Percentiles rank a stretch among this genome's conserved stretches.
Evolutionary conservation across 1,139 yeast genomes (phyloP).

Genomic region (Torulaspora globosa): DNA sequence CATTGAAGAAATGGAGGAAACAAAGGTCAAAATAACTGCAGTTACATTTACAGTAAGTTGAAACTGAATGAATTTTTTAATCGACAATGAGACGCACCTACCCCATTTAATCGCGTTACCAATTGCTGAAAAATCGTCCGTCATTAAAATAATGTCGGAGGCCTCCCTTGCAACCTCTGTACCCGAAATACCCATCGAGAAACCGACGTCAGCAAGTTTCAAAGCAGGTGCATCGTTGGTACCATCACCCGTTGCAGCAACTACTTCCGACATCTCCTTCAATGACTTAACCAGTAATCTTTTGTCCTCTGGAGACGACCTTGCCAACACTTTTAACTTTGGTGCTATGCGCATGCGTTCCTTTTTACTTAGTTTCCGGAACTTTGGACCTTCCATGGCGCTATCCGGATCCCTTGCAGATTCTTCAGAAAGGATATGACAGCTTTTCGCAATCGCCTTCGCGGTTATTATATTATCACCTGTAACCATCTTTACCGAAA

Average conservation of each 20-base stretch:
- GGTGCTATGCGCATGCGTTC: conserved; percentile 65
- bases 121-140: conserved; percentile 91
- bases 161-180: conserved; percentile 96
- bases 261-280: conserved; percentile 80
- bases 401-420: conserved; percentile 53
- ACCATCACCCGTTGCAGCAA: conserved; percentile 98
- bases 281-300: conserved; percentile 80
- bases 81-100: conserved; percentile 90
- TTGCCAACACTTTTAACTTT: conserved; percentile 74
- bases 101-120: conserved; percentile 99
- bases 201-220: conserved; percentile 87
- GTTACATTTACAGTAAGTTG: conserved; percentile 94
- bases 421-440: conserved; percentile 65
- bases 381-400: conserved; percentile 90
- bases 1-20: conserved; percentile 81
- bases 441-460: conserved; percentile 77
- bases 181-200: conserved; percentile 91
- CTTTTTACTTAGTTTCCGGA: conserved; percentile 59
- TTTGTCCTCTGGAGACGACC: conserved; percentile 96
- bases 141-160: conserved; percentile 89
- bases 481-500: conserved; percentile 93
- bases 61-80: conserved; percentile 91
- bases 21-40: conserved; percentile 89
- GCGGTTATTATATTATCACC: conserved; percentile 94
- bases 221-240: conserved; percentile 95